Evolutionary conservation across 1,139 yeast species (phyloP).

Genomic region (Candida sojae): DNA sequence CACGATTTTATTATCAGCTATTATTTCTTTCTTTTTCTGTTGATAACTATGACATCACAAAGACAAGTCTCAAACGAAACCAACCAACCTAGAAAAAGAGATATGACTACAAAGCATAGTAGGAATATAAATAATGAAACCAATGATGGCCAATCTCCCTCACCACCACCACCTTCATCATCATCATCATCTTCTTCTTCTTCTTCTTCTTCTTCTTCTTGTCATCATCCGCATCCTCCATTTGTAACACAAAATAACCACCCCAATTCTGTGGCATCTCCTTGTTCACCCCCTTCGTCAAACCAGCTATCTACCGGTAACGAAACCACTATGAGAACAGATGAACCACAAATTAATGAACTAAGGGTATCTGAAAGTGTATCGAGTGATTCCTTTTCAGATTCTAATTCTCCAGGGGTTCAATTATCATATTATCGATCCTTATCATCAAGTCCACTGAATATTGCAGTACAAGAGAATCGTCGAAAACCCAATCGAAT

Average conservation of each 20-base stretch:
- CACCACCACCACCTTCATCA: neutral
- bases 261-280: neutral
- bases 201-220: neutral
- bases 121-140: conserved; percentile 1
- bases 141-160: neutral
- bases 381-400: neutral
- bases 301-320: neutral
- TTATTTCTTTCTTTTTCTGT: neutral
- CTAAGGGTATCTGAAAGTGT: neutral
- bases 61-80: conserved; percentile 1
- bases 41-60: conserved; percentile 1
- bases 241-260: no score
- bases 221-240: neutral
- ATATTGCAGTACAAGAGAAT: neutral
- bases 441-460: neutral
- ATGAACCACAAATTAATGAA: neutral
- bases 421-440: neutral
- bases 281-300: neutral
- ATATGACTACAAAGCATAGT: neutral
- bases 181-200: neutral
- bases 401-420: neutral
- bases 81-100: neutral
- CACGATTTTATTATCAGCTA: neutral
- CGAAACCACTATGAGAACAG: neutral
- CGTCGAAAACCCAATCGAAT: neutral